Conservation (phyloP, 345 rosid species). For the Angophora floribunda region DNA sequence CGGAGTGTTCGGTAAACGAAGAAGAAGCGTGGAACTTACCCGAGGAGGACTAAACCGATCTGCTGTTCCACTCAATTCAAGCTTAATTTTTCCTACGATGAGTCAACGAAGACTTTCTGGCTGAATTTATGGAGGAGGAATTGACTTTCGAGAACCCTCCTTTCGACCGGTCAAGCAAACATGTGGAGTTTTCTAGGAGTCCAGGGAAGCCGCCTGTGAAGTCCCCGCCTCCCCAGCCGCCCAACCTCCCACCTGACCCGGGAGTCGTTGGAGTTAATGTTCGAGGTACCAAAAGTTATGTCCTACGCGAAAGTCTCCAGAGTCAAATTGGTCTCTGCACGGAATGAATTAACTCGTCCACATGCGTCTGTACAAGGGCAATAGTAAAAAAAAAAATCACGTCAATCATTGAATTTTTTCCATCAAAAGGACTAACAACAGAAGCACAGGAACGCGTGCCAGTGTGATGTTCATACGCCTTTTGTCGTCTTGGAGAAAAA, state of each 20-base stretch:
- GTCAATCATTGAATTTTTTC: background rate
- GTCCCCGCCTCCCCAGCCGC: background rate
- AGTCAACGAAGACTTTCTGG: slow-evolving; percentile 6
- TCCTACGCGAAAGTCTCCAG: too few species aligned
- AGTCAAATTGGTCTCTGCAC: too few species aligned
- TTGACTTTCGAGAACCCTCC: background rate
- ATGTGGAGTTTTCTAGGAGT: background rate
- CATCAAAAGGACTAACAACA: background rate
- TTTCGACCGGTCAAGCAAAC: background rate
- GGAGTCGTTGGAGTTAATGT: background rate
- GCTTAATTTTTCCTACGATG: slow-evolving; percentile 64
- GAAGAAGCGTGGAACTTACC: slow-evolving; percentile 80
- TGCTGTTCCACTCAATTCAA: slow-evolving; percentile 62
- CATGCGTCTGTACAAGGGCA: too few species aligned
- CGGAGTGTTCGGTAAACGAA: background rate
- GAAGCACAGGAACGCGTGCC: background rate
- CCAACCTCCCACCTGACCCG: too few species aligned
- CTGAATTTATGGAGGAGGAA: background rate
- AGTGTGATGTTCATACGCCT: background rate
- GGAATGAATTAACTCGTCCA: too few species aligned
- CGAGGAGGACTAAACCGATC: slow-evolving; percentile 80
- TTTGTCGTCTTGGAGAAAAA: background rate
- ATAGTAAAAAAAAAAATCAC: background rate
- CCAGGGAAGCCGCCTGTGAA: background rate
- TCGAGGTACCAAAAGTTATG: background rate